phyloP scores from a whole-genome alignment of 192 early-diverging fungal genomes.

The Podila clonocystis region DNA sequence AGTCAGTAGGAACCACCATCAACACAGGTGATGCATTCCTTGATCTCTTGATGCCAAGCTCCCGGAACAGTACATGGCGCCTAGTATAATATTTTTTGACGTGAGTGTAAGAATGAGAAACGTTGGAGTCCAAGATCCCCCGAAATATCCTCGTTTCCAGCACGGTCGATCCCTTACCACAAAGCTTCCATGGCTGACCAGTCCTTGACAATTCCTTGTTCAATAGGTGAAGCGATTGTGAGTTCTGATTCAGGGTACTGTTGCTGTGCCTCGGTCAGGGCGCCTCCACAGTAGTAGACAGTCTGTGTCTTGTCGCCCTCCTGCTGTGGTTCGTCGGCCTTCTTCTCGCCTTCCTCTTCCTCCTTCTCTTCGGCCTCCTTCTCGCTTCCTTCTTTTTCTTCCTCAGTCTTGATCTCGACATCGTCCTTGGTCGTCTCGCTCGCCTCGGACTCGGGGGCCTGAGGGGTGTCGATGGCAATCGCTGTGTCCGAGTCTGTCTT shows the following conservation, averaged over 20 bases:
- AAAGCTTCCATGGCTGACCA: slow-evolving; percentile 81
- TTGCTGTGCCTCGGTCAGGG: slow-evolving; percentile 30
- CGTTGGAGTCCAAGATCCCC: background rate
- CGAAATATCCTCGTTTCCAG: background rate
- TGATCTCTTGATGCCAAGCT: slow-evolving; percentile 78
- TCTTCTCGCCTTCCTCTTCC: slow-evolving; percentile 6
- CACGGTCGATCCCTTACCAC: slow-evolving; percentile 53
- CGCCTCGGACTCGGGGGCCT: slow-evolving; percentile 10
- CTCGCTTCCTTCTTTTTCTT: slow-evolving; percentile 12
- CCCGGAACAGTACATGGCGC: slow-evolving; percentile 80
- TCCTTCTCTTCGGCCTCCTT: background rate
- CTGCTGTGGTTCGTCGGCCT: slow-evolving; percentile 8
- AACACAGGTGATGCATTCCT: slow-evolving; percentile 83
- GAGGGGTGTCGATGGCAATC: slow-evolving; percentile 4
- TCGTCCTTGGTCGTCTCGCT: slow-evolving; percentile 16
- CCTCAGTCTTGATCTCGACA: slow-evolving; percentile 26
- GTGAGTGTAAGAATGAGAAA: background rate
- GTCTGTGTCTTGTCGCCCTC: slow-evolving; percentile 26
- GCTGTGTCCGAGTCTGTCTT: background rate
- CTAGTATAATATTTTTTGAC: slow-evolving; percentile 38
- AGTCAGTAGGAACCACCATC: slow-evolving; percentile 81
- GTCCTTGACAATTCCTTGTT: slow-evolving; percentile 68
- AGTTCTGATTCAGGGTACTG: slow-evolving; percentile 33
- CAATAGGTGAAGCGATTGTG: slow-evolving; percentile 60
- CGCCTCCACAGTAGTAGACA: slow-evolving; percentile 41